Evolutionary conservation across 768 basidiomycete genomes (phyloP).

Genomic region (Boletus coccyginus): DNA sequence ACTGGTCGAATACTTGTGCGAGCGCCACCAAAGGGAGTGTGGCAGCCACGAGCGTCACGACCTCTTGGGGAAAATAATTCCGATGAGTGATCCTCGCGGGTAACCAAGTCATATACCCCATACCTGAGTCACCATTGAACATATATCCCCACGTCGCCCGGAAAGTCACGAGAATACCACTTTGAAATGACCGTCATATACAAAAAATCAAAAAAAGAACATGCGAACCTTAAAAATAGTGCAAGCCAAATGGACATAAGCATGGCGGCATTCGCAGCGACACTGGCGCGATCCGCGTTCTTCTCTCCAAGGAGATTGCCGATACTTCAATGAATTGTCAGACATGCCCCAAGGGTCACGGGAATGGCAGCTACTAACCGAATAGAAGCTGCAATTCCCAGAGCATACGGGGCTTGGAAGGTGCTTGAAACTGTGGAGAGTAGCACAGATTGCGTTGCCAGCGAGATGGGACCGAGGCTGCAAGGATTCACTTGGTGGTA

Average conservation of each 20-base stretch:
- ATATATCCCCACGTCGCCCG: conserved; percentile 68
- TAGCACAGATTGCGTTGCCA: conserved; percentile 89
- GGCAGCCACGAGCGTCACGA: conserved; percentile 42
- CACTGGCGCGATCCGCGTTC: conserved; percentile 66
- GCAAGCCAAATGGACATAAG: conserved; percentile 62
- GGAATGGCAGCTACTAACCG: conserved; percentile 46
- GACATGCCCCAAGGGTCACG: background rate
- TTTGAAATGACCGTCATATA: conserved; percentile 19
- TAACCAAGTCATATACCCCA: background rate
- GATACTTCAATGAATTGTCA: conserved; percentile 45
- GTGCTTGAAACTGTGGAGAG: conserved; percentile 70
- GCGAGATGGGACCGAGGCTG: conserved; percentile 73
- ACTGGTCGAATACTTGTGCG: conserved; percentile 82
- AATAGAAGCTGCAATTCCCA: conserved; percentile 82
- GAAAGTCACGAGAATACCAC: conserved; percentile 56
- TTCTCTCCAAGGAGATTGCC: conserved; percentile 87
- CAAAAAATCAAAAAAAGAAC: background rate
- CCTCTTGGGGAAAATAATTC: conserved; percentile 12
- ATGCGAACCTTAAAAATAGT: conserved; percentile 53
- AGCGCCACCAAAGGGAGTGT: conserved; percentile 76
- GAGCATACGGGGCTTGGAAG: conserved; percentile 80
- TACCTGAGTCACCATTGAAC: conserved; percentile 68
- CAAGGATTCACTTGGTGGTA: conserved; percentile 16
- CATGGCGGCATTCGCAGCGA: conserved; percentile 65
- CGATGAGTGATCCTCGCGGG: background rate